Evolutionary conservation across 2,329 filamentous ascomycete species (phyloP).

Genomic region (Incumbomyces delicatus): DNA sequence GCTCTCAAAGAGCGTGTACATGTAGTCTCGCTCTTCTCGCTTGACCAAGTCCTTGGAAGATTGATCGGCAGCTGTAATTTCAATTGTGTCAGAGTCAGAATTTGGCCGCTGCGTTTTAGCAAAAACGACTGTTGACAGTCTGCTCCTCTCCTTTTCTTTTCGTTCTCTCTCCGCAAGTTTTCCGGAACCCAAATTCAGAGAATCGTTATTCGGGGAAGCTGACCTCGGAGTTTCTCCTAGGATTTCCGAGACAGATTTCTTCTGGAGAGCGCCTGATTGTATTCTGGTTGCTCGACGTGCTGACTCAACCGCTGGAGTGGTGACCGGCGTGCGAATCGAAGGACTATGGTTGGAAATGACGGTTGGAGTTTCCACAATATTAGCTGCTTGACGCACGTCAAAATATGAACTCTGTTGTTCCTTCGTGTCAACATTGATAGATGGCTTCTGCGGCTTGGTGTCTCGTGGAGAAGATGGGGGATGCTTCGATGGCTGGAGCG

Average conservation of each 20-base stretch:
- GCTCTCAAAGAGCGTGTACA: slow-evolving; percentile 55
- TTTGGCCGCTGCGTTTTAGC: slow-evolving; percentile 52
- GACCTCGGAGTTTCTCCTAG: slow-evolving; percentile 48
- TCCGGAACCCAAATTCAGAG: slow-evolving; percentile 14
- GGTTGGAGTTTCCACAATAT: slow-evolving; percentile 18
- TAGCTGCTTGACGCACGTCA: slow-evolving; percentile 10
- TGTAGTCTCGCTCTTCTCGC: slow-evolving; percentile 50
- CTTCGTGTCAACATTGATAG: slow-evolving; percentile 18
- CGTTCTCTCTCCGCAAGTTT: slow-evolving; percentile 41
- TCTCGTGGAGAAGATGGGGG: slow-evolving; percentile 1
- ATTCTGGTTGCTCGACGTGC: slow-evolving; percentile 58
- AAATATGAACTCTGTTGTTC: slow-evolving; percentile 10
- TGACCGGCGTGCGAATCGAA: slow-evolving; percentile 23
- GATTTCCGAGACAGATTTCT: slow-evolving; percentile 65
- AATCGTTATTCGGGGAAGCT: slow-evolving; percentile 27
- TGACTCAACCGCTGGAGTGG: slow-evolving; percentile 25
- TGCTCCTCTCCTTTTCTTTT: slow-evolving; percentile 49
- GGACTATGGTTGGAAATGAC: slow-evolving; percentile 17
- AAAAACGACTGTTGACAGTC: slow-evolving; percentile 68
- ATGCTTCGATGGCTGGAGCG: slow-evolving; percentile 3
- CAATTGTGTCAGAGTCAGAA: slow-evolving; percentile 35
- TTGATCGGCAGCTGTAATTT: slow-evolving; percentile 24
- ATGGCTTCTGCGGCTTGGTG: slow-evolving; percentile 6
- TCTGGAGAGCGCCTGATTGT: slow-evolving; percentile 58
- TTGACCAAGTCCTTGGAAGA: slow-evolving; percentile 37